Evolutionary conservation across 1,139 yeast species (phyloP).

Genomic region (Yamadazyma diddensiae): DNA sequence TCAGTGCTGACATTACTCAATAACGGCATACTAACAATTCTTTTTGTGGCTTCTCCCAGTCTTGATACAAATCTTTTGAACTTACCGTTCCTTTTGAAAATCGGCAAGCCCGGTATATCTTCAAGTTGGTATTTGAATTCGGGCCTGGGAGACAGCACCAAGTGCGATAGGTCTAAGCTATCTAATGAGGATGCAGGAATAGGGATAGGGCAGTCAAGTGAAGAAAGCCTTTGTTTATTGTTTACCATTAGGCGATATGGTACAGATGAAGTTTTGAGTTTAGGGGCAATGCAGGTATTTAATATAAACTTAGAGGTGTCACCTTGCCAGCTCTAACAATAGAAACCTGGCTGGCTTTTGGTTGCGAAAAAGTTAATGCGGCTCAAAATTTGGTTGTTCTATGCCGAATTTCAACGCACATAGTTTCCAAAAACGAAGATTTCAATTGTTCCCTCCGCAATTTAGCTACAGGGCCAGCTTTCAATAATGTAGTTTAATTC

Average conservation of each 20-base stretch:
- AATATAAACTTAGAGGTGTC: background rate
- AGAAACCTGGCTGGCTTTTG: constrained; percentile 9
- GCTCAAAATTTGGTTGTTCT: constrained; percentile 4
- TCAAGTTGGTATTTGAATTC: constrained; percentile 18
- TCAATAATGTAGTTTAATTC: too few species aligned
- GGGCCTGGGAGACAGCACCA: constrained; percentile 29
- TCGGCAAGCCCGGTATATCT: constrained; percentile 36
- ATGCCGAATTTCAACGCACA: too few species aligned
- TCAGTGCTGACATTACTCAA: constrained; percentile 3
- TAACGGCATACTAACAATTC: constrained; percentile 13
- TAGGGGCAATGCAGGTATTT: background rate
- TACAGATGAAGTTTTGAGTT: constrained; percentile 1
- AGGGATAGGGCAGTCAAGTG: constrained; percentile 22
- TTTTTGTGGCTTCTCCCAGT: constrained; percentile 6
- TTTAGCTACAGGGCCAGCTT: too few species aligned
- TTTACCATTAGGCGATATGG: constrained; percentile 2
- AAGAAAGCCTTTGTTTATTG: constrained; percentile 23
- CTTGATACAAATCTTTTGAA: constrained; percentile 19
- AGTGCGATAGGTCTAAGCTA: constrained; percentile 28
- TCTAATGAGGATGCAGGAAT: constrained; percentile 18
- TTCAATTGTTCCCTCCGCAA: too few species aligned
- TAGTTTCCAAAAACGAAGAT: too few species aligned
- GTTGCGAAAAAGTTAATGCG: constrained; percentile 12
- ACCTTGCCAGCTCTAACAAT: constrained; percentile 2
- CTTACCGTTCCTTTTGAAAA: constrained; percentile 23